Base-by-base conservation (phyloP, 78 protist genomes). In the Blattamonas nauphoetae region DNA sequence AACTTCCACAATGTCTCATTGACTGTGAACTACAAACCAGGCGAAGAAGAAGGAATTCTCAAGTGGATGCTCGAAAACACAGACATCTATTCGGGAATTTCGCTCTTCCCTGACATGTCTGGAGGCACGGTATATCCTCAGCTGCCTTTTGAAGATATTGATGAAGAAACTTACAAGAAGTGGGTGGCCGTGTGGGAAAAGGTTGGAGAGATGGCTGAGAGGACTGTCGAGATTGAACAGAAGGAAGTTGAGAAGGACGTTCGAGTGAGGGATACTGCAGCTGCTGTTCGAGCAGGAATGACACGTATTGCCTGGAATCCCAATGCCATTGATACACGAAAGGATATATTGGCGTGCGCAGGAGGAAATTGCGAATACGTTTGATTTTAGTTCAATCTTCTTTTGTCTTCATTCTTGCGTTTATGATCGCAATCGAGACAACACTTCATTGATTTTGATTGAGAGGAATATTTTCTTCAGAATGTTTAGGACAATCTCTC, bases 1-100 rank as follows among this genome's bases (percentile, higher is more conserved):
- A 79, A 79, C 83, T 21, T 32, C 32, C 83, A 79, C 83, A 79
- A 79, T 11, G 83, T 79, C 45, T 79, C 83, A 6, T 21, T 79
- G 83, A 79, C 83, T 6, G 83, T 79, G 43, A 79, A 6, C 83
- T 79, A 79, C 83, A 6, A 21, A 6, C 83, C 11, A 55, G 71
- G 71, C 11, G 83, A 79, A 21, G 43, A 79, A 21, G 83, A 79
- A 6, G 83, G 11, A 6, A 21, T 79, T 21, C 6, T 33, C 43
- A 6, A 21, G 11, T 79, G 83, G 83, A 38, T 79, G 43, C 42
- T 38, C 29, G 83, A 36, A 5, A 4, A 79, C 41, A 79, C 83
- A 6, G 41, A 79, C 83, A 4, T 5, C 43, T 79, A 38, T 21
- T n/a, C 83, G 33, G 83, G 83, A 21, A 6, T 79, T 6, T 4